Conservation (phyloP, 148 eudicot genomes). For the Fagopyrum esculentum region DNA sequence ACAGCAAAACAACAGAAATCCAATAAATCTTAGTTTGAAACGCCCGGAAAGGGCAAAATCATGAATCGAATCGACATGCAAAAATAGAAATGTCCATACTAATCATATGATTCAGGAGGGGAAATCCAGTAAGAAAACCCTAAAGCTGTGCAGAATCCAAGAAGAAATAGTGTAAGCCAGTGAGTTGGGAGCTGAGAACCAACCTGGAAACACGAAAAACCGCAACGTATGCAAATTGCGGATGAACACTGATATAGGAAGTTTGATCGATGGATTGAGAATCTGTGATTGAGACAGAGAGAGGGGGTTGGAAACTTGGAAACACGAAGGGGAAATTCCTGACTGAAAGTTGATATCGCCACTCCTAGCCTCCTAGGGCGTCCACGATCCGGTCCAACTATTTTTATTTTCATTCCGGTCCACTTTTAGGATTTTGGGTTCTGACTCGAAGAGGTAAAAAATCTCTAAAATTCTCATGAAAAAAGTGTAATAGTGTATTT, state of each 20-base stretch:
- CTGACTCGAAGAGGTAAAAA: too few species aligned
- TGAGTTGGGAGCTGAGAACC: neutral
- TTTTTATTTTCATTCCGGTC: neutral
- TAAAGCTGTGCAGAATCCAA: neutral
- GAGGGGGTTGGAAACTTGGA: neutral
- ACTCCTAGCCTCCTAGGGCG: neutral
- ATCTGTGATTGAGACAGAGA: slow-evolving; percentile 5
- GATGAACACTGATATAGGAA: neutral
- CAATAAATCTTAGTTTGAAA: neutral
- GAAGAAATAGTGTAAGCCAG: neutral
- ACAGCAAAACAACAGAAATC: neutral
- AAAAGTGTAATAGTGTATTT: too few species aligned
- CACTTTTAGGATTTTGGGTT: neutral
- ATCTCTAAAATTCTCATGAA: too few species aligned
- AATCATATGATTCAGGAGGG: neutral
- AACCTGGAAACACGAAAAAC: neutral
- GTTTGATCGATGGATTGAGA: neutral
- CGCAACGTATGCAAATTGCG: neutral
- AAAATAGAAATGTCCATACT: neutral
- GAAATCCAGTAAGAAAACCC: neutral
- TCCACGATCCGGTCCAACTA: neutral
- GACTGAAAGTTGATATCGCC: neutral
- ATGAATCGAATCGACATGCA: neutral
- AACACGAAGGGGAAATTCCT: neutral
- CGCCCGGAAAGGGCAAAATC: neutral